These are phyloP conservation scores for Rhizophagus clarus DNA, from an alignment of 192 early-diverging fungal species.

Conservation along the genomic window DNA sequence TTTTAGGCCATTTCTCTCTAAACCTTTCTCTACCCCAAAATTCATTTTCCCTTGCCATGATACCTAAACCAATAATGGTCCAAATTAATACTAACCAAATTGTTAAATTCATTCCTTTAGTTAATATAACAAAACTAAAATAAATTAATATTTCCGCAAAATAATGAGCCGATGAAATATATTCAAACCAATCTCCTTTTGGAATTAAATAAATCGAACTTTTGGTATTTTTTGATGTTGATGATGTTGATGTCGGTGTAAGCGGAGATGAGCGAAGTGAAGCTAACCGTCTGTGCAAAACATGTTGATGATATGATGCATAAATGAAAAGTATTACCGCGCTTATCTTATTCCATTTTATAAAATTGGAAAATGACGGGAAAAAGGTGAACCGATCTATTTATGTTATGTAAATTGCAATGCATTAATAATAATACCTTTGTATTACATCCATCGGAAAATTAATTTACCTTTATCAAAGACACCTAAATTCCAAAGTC, in stretches of 20 bases:
- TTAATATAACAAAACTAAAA: slow-evolving; percentile 55
- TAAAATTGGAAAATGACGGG: slow-evolving; percentile 36
- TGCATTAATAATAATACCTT: too few species aligned
- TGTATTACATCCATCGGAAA: too few species aligned
- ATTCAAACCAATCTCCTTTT: slow-evolving; percentile 67
- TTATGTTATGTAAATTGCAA: too few species aligned
- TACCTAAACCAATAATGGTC: slow-evolving; percentile 62
- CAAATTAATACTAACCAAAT: slow-evolving; percentile 55
- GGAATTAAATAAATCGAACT: slow-evolving; percentile 60
- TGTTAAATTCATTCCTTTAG: slow-evolving; percentile 41
- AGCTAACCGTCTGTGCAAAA: slow-evolving; percentile 67
- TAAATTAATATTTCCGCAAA: slow-evolving; percentile 75
- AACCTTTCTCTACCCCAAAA: slow-evolving; percentile 70
- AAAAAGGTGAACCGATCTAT: slow-evolving; percentile 13
- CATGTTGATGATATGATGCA: slow-evolving; percentile 66
- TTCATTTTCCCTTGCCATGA: slow-evolving; percentile 65
- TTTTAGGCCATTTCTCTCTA: slow-evolving; percentile 43
- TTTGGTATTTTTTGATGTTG: background rate
- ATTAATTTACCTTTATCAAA: slow-evolving; percentile 16
- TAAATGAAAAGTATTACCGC: slow-evolving; percentile 52
- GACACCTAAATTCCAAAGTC: slow-evolving; percentile 39
- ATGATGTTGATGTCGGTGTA: too few species aligned
- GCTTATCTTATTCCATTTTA: slow-evolving; percentile 7
- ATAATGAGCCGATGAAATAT: slow-evolving; percentile 68
- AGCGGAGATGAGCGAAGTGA: slow-evolving; percentile 43